A percentile compares a stretch with the other conserved stretches of the same genome.
Conservation (phyloP, 139 green algal genomes). For the Astrephomene gubernaculifera region DNA sequence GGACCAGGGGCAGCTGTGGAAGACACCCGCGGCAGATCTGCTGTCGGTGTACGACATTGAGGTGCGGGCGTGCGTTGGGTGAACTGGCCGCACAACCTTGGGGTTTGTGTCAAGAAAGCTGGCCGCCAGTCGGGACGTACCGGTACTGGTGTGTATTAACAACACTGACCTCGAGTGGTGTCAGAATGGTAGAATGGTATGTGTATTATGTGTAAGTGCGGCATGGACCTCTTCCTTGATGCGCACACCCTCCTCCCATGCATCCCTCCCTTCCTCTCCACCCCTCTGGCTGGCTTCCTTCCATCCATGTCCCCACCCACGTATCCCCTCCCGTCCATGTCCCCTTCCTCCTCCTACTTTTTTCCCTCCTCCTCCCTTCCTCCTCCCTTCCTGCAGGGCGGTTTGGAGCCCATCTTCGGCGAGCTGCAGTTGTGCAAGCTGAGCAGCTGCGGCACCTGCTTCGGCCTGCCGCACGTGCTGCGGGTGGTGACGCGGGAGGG, state of each 20-base stretch:
- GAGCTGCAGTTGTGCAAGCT: slow-evolving; percentile 57
- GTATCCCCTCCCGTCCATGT: neutral
- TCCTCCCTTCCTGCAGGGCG: slow-evolving; percentile 26
- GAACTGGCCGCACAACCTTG: too few species aligned
- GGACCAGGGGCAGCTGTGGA: slow-evolving; percentile 37
- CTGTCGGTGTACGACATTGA: slow-evolving; percentile 60
- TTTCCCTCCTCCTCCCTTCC: neutral
- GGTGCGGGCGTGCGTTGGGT: too few species aligned
- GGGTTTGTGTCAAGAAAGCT: too few species aligned
- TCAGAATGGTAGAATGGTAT: too few species aligned
- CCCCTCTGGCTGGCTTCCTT: neutral
- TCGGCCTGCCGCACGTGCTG: slow-evolving; percentile 68
- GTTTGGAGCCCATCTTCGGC: slow-evolving; percentile 55
- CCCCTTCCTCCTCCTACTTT: neutral
- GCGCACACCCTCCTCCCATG: too few species aligned
- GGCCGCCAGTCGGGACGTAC: too few species aligned
- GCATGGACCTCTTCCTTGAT: too few species aligned
- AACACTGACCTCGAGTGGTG: too few species aligned
- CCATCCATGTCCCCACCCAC: neutral
- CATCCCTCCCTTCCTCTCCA: neutral
- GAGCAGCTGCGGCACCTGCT: slow-evolving; percentile 32
- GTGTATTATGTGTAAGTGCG: too few species aligned
- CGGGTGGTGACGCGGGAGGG: slow-evolving; percentile 57
- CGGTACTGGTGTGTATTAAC: too few species aligned
- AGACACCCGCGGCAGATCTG: slow-evolving; percentile 21